phyloP scores from a whole-genome alignment of 768 basidiomycete species.

The Imleria badia region DNA sequence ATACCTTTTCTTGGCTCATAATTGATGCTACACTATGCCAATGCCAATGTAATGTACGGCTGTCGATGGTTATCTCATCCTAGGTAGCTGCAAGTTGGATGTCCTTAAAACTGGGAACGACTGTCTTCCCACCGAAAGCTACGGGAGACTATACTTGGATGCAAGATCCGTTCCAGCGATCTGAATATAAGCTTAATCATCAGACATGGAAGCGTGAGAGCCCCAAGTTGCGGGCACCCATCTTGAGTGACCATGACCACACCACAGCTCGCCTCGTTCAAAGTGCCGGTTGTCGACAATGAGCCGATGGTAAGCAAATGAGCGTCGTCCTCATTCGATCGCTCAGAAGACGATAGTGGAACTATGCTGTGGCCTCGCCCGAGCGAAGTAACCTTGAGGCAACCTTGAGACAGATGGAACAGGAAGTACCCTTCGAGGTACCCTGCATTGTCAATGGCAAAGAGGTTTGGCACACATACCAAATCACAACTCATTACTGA shows the following conservation, averaged over 20 bases:
- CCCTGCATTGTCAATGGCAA: constrained; percentile 93
- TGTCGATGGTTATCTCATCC: not conserved
- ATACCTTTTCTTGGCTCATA: not conserved
- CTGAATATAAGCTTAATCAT: not conserved
- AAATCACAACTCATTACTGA: constrained; percentile 3
- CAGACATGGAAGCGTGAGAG: not conserved
- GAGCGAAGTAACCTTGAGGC: constrained; percentile 75
- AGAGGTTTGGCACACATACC: constrained; percentile 47
- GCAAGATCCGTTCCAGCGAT: constrained; percentile 17
- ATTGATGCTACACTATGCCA: not conserved
- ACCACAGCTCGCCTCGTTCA: constrained; percentile 83
- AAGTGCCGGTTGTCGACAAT: constrained; percentile 83
- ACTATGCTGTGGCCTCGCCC: constrained; percentile 74
- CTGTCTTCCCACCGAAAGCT: too few relatives aligned
- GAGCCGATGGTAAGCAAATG: constrained; percentile 78
- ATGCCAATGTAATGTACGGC: not conserved
- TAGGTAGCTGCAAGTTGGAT: not conserved
- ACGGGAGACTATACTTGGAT: too few relatives aligned
- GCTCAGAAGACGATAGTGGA: constrained; percentile 44
- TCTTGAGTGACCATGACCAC: constrained; percentile 47
- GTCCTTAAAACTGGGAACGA: not conserved
- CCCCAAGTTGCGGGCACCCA: not conserved
- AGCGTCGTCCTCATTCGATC: not conserved
- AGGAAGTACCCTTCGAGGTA: constrained; percentile 84
- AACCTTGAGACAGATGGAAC: constrained; percentile 77